phyloP scores from a whole-genome alignment of 306 rosid genomes.

The Vicia faba region DNA sequence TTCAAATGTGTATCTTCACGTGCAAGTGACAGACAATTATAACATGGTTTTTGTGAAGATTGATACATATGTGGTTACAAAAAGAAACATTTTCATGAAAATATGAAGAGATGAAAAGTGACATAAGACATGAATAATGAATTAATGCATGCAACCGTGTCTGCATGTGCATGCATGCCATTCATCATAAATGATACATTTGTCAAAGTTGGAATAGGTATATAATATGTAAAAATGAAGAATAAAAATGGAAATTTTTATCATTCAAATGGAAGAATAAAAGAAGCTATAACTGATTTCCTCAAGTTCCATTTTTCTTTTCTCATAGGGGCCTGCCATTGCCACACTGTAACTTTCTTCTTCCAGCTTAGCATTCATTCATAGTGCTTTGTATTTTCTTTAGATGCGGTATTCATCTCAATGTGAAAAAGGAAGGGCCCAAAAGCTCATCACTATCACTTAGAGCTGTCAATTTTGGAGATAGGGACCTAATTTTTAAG shows the following conservation, averaged over 20 bases:
- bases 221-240: conserved; percentile 28
- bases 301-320: conserved; percentile 34
- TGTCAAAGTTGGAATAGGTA: conserved; percentile 36
- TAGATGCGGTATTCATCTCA: conserved; percentile 32
- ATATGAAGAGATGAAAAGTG: conserved; percentile 7
- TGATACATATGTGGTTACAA: conserved; percentile 5
- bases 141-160: conserved; percentile 28
- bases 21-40: conserved; percentile 15
- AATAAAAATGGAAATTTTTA: conserved; percentile 35
- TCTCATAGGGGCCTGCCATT: conserved; percentile 32
- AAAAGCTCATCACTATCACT: background rate
- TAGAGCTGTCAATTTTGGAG: too few relatives aligned
- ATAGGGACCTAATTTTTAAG: too few relatives aligned
- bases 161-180: conserved; percentile 36
- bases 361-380: conserved; percentile 37
- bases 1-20: conserved; percentile 30
- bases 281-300: conserved; percentile 31
- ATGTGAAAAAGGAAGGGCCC: conserved; percentile 20
- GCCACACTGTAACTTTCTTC: conserved; percentile 33
- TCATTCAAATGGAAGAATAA: conserved; percentile 37
- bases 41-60: background rate
- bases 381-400: conserved; percentile 27
- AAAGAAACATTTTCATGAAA: conserved; percentile 5
- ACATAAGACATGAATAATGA: conserved; percentile 23
- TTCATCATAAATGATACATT: conserved; percentile 29